Percentiles rank a stretch among this genome's conserved stretches.
Evolutionary conservation across 345 rosid species (phyloP).

Genomic region (Eucalyptus microcorys): DNA sequence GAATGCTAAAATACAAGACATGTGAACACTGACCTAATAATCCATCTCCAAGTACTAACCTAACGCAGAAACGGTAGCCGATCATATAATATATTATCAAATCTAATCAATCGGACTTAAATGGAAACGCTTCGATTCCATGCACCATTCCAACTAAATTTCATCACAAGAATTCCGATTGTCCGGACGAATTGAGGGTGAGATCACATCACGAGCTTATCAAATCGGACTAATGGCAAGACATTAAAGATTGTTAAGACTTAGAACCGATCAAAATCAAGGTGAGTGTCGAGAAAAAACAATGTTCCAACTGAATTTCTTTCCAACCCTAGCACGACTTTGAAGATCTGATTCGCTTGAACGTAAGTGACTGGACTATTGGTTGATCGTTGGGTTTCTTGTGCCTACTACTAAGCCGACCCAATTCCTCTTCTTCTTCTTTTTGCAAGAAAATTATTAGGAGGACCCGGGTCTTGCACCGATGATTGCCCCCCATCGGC

Average conservation of each 20-base stretch:
- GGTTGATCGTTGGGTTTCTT: neutral
- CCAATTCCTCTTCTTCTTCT: neutral
- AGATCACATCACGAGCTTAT: neutral
- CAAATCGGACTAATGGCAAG: neutral
- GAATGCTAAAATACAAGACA: neutral
- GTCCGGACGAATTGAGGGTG: neutral
- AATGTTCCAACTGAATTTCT: neutral
- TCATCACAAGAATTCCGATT: neutral
- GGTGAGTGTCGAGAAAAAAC: neutral
- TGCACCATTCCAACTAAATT: neutral
- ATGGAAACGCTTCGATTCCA: neutral
- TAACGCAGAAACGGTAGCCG: neutral
- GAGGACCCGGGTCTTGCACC: neutral
- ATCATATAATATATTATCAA: neutral
- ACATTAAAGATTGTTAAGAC: neutral
- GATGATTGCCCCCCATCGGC: neutral
- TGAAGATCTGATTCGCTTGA: neutral
- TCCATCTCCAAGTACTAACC: neutral
- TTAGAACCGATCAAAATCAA: neutral
- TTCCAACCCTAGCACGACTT: neutral
- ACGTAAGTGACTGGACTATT: neutral
- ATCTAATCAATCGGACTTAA: neutral
- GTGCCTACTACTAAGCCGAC: neutral
- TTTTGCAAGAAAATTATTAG: neutral
- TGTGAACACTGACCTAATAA: neutral